phyloP scores from a whole-genome alignment of 2,329 filamentous ascomycete genomes.

The Trichoderma cornu-damae region DNA sequence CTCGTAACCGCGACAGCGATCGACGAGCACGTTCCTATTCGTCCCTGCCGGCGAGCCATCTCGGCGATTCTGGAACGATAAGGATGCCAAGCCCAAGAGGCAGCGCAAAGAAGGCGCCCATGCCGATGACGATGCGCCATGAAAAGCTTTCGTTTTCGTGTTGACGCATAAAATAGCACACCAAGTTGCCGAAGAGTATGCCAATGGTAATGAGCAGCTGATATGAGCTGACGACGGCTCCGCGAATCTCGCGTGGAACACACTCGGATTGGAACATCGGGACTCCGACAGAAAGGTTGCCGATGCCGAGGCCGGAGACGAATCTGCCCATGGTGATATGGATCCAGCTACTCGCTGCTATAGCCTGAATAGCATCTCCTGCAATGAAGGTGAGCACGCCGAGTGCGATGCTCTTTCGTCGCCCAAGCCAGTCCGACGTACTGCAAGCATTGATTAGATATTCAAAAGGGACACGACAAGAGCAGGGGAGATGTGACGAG shows the following conservation, averaged over 20 bases:
- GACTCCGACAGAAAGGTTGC: constrained; percentile 59
- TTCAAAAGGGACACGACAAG: neutral
- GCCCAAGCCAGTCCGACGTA: constrained; percentile 54
- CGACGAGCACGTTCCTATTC: constrained; percentile 45
- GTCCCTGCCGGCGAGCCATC: constrained; percentile 48
- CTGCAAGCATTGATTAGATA: constrained; percentile 19
- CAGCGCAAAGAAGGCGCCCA: constrained; percentile 50
- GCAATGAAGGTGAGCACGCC: constrained; percentile 54
- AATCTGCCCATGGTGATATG: constrained; percentile 62
- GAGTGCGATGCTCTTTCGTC: constrained; percentile 50
- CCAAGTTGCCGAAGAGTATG: constrained; percentile 53
- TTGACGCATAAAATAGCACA: constrained; percentile 48
- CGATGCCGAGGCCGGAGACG: constrained; percentile 62
- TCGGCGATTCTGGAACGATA: constrained; percentile 51
- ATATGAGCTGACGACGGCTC: constrained; percentile 62
- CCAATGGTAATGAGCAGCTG: constrained; percentile 70
- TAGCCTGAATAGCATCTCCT: constrained; percentile 62
- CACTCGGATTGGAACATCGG: constrained; percentile 65
- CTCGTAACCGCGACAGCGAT: constrained; percentile 50
- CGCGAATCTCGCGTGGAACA: constrained; percentile 57
- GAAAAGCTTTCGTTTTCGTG: constrained; percentile 41
- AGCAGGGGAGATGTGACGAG: neutral
- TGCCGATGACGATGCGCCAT: constrained; percentile 59
- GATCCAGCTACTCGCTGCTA: constrained; percentile 54
- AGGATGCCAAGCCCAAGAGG: constrained; percentile 51